Evolutionary conservation across 192 early-diverging fungal species (phyloP), one percentile per base, ranked within the genome.

Genomic region (Dispira parvispora): DNA sequence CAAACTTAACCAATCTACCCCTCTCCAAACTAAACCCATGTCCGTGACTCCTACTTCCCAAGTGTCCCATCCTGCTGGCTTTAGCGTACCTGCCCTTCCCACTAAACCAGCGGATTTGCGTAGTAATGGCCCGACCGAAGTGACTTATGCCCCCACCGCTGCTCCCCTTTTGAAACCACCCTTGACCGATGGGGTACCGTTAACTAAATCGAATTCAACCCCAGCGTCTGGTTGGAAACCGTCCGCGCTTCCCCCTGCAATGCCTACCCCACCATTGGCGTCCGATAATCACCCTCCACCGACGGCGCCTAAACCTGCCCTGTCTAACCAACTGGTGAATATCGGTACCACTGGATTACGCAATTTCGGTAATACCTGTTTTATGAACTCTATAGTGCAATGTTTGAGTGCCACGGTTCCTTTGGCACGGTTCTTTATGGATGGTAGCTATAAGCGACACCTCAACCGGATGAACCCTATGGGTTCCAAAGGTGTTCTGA

Each of bases 321-420:
- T 42, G 26, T 43, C 47, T 38, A 32, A 21, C 27, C 47, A 63
- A 25, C 47, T 62, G 27, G 32, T 63, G 18, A 16, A 52, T 10
- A 27, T 82, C 52, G 86, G 85, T 13, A 78, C 78, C 10, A 84
- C 84, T 0, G 87, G 88, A 27, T 64, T 91, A 65, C 82, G 80
- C 44, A 91, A 91, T 67, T 67, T 91, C 60, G 88, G 88, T 61
- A 91, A 88, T 66, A 91, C 88, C 5, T 91, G 88, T 62, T 91
- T 80, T 65, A 88, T 89, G 88, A 91, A 91, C 68, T 82, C 86
- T 45, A 79, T 88, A 43, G 78, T 91, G 52, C 88, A 91, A 63
- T 88, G 84, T 58, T 73, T 91, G 23, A 83, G 78, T 32, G 84
- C 80, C 12, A 88, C 88, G 0, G 66, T 75, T 8, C 84, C 85